Base-by-base conservation (phyloP, 495 filamentous ascomycete genomes). In the Astrocystis sublimbata region DNA sequence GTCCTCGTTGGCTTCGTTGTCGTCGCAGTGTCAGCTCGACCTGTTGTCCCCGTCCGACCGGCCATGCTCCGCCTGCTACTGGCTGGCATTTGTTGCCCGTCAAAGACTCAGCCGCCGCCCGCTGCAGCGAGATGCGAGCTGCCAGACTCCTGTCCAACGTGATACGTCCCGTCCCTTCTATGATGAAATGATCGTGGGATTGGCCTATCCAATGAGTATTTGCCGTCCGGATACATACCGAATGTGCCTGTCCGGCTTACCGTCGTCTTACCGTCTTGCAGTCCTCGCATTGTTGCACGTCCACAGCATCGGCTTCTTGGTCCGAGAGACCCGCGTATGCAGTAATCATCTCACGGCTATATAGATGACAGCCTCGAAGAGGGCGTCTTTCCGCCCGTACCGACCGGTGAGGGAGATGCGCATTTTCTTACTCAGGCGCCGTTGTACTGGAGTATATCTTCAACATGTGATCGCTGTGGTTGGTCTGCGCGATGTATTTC, bases 241-340 rank as follows among this genome's bases (percentile, higher is more conserved):
- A 57, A 45, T 28, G 40, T 57, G 54, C 40, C n/a, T 45, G 54
- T 40, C 40, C 26, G 19, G 40, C 54, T 57, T 41, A 57, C n/a
- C n/a, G n/a, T n/a, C n/a, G n/a, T n/a, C n/a, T n/a, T n/a, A n/a
- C n/a, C n/a, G n/a, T n/a, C n/a, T n/a, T n/a, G n/a, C 54, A 35
- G 28, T 35, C 40, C 40, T 30, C 38, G 38, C 24, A 26, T 12
- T 41, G 19, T 24, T 41, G 58, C 58, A 61, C 58, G 43, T 33
- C 21, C 59, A 56, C 41, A 28, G 40, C 51, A 35, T 62, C 60
- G 60, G 60, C 50, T 56, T 62, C 60, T 47, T 9, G 23, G 41
- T 62, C 60, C 60, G 60, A 62, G 33, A 26, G 21, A 55, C 51
- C 51, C 59, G 59, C 51, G 46, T 30, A 53, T 61, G 59, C 46